phyloP scores from a whole-genome alignment of 2,329 filamentous ascomycete species.

The Neonectria coccinea region DNA sequence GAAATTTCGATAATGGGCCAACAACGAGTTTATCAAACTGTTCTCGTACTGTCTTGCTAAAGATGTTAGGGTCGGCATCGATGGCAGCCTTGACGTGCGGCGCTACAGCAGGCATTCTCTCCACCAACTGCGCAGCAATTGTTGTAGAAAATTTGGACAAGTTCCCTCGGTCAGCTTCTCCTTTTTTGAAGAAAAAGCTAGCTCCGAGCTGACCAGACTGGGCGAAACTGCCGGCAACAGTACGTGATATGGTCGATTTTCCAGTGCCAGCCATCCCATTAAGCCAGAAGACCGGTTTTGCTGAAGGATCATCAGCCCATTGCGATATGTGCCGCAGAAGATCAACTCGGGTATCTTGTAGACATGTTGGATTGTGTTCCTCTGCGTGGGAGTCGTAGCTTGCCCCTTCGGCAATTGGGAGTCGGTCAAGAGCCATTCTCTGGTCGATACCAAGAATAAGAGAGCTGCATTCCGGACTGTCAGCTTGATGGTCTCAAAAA shows the following conservation, averaged over 20 bases:
- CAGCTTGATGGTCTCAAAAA: too few relatives aligned
- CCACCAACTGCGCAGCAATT: conserved; percentile 51
- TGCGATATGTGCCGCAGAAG: neutral
- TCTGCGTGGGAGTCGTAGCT: neutral
- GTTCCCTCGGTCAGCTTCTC: conserved; percentile 52
- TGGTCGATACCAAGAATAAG: neutral
- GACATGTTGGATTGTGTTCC: neutral
- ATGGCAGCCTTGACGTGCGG: conserved; percentile 46
- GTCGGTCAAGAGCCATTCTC: neutral
- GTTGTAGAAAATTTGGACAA: conserved; percentile 55
- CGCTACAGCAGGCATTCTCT: conserved; percentile 44
- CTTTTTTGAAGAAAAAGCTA: conserved; percentile 48
- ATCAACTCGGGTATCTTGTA: neutral
- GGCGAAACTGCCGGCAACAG: conserved; percentile 50
- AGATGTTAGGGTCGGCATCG: conserved; percentile 42
- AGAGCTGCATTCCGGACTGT: too few relatives aligned
- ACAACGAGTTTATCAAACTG: conserved; percentile 57
- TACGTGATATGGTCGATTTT: conserved; percentile 40
- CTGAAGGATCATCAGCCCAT: neutral
- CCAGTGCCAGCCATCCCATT: conserved; percentile 6
- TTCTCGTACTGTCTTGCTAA: conserved; percentile 44
- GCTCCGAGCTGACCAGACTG: conserved; percentile 8
- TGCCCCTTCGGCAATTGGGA: neutral
- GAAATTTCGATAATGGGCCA: conserved; percentile 45
- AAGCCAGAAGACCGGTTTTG: neutral